Base-by-base conservation (phyloP, 306 rosid genomes). In the Quercus mongolica region DNA sequence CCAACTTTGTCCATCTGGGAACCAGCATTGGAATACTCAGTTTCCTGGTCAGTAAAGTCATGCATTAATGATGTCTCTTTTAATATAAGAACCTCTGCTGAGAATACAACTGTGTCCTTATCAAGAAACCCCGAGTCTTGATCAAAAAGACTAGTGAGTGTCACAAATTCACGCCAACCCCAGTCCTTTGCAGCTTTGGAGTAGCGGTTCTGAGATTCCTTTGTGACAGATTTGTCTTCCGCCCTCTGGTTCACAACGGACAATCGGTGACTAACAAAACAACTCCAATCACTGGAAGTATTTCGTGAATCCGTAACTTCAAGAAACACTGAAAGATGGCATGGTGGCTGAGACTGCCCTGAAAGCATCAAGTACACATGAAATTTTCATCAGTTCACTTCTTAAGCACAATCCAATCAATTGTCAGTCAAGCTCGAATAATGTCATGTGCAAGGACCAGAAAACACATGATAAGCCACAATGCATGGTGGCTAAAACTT, bases 311-410 rank as follows among this genome's bases (percentile, higher is more conserved):
- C 99, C 0, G 99, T 96, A 82, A 93, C 99, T 89, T 96, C 99
- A 83, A 96, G 99, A 84, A 96, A 96, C 64, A 96, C 98, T 75
- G 98, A 93, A 87, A 96, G 99, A 88, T 96, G 98, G 87, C 98
- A 96, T 56, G 99, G 99, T 56, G 99, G 99, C 80, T 96, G 99
- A 86, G 99, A 96, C 96, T 96, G 98, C 97, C 99, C 99, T 96
- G 99, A 63, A 85, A 84, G 84, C 87, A 90, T 70, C 75, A 81
- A 87, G 83, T 35, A 77, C 75, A 84, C 61, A 44, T 64, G 78
- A 81, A 83, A 79, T 51, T 79, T 67, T 86, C 73, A 86, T 91
- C 91, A 91, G 83, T 73, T 61, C 79, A 26, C 82, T 30, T 79
- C 69, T 68, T 56, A 44, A 51, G 71, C 74, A 77, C 76, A 70